Percentiles rank a stretch among this genome's conserved stretches.
Conservation (phyloP, 176 grass and related monocot species). For the Cenchrus purpureus region DNA sequence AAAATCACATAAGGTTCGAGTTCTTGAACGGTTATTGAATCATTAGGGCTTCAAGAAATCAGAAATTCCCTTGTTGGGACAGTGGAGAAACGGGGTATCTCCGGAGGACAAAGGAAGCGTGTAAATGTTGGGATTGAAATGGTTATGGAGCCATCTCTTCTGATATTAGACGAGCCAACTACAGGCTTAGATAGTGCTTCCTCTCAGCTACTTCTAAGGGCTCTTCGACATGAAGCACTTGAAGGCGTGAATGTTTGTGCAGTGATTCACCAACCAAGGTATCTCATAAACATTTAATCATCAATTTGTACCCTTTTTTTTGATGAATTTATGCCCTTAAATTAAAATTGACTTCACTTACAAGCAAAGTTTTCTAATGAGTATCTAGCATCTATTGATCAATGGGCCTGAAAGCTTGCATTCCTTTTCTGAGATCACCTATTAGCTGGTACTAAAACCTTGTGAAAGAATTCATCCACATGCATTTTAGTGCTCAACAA, state of each 20-base stretch:
- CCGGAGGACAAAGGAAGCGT: constrained; percentile 84
- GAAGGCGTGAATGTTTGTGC: constrained; percentile 78
- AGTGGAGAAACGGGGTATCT: constrained; percentile 84
- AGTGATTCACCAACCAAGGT: constrained; percentile 93
- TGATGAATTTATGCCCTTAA: constrained; percentile 14
- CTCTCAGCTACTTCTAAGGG: constrained; percentile 72
- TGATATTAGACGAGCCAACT: constrained; percentile 90
- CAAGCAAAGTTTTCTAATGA: constrained; percentile 14
- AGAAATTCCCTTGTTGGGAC: constrained; percentile 85
- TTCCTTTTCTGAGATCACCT: constrained; percentile 15
- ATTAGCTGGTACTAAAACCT: constrained; percentile 10
- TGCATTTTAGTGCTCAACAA: not conserved
- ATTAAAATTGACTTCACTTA: constrained; percentile 6
- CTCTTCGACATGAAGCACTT: constrained; percentile 79
- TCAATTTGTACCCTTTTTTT: constrained; percentile 13
- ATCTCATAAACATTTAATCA: constrained; percentile 13
- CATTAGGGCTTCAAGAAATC: constrained; percentile 75
- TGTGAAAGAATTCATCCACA: constrained; percentile 7
- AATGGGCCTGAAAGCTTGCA: not conserved
- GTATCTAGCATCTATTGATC: constrained; percentile 9
- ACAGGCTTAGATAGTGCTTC: constrained; percentile 90
- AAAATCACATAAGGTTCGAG: constrained; percentile 58
- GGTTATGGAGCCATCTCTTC: constrained; percentile 89
- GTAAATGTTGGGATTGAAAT: constrained; percentile 89
- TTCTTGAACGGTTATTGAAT: constrained; percentile 78